Percentiles rank a stretch among this genome's conserved stretches.
Conservation (phyloP, 2,329 filamentous ascomycete genomes). For the Teratosphaeria nubilosa region DNA sequence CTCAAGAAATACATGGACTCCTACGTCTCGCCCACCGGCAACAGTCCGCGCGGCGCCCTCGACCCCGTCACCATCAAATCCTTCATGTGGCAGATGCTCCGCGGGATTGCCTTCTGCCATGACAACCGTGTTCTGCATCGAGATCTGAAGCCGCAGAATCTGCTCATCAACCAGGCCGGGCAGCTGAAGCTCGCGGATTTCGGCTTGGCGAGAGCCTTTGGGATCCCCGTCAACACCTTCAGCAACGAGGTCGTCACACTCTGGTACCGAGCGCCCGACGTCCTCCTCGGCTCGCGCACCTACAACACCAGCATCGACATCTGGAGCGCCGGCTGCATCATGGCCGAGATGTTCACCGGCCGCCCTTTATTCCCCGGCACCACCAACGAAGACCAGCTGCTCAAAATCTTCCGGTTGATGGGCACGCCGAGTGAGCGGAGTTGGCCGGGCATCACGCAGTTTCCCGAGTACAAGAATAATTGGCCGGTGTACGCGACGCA, state of each 20-base stretch:
- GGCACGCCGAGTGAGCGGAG: slow-evolving; percentile 90
- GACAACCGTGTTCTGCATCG: slow-evolving; percentile 93
- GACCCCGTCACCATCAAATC: slow-evolving; percentile 90
- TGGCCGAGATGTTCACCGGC: slow-evolving; percentile 99
- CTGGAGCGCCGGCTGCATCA: slow-evolving; percentile 98
- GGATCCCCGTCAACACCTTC: slow-evolving; percentile 96
- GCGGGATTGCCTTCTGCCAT: slow-evolving; percentile 95
- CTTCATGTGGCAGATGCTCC: slow-evolving; percentile 96
- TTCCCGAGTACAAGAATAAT: slow-evolving; percentile 94
- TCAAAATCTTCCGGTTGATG: slow-evolving; percentile 98
- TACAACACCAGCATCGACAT: slow-evolving; percentile 99
- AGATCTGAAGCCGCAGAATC: slow-evolving; percentile 91
- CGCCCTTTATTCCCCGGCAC: slow-evolving; percentile 92
- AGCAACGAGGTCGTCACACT: slow-evolving; percentile 96
- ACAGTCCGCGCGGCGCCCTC: slow-evolving; percentile 74
- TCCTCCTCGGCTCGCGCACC: slow-evolving; percentile 82
- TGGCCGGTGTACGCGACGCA: slow-evolving; percentile 93
- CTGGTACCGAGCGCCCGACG: slow-evolving; percentile 95
- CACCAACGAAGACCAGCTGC: slow-evolving; percentile 93
- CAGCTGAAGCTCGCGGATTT: slow-evolving; percentile 91
- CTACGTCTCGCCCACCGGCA: slow-evolving; percentile 41
- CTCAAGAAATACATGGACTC: slow-evolving; percentile 96
- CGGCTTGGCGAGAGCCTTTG: slow-evolving; percentile 85
- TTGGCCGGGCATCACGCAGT: slow-evolving; percentile 90
- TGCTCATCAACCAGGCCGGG: slow-evolving; percentile 87